Evolutionary conservation across 805 yeast genomes (phyloP), one percentile per base, ranked within the genome.

Genomic region (Candida manassasensis): DNA sequence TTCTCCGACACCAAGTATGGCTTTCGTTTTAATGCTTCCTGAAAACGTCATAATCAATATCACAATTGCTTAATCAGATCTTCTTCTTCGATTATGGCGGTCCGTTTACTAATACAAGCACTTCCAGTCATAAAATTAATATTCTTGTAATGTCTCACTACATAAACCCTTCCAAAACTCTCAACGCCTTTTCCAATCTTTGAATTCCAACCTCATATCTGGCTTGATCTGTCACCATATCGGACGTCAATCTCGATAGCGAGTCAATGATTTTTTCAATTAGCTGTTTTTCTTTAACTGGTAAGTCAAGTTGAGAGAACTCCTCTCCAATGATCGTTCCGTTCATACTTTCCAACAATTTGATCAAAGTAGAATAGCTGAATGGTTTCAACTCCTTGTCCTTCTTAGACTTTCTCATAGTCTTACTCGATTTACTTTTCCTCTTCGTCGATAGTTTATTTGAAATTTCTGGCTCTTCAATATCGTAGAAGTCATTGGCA

Each of bases 201-300:
- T 75, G 70, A 29, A 86, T 72, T 9, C 97, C 95, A 41, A 86
- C 87, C 11, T 79, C 80, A 39, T 83, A 81, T 49, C 93, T 76
- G 19, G 75, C 77, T 19, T 86, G 86, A 55, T 90, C 96, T 37
- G 85, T 55, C 36, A 88, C 83, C 85, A 93, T 87, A 52, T 88
- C 96, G 35, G 89, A 86, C 3, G 95, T 87, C 39, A 93, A 71
- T 48, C 93, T 71, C 26, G 93, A 81, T 31, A 90, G 66, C 2
- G 94, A 80, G 50, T 88, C 95, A 3, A 90, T 84, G 32, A 90
- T 77, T 57, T 86, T 79, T 51, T 90, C 97, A 28, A 90, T 67
- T 27, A 89, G 67, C 48, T 77, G 81, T 45, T 84, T 82, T 50
- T 88, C 96, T 40, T 81, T 81, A 0, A 71, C 61, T 7, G 90